Evolutionary conservation across 805 yeast species (phyloP).

Genomic region (Candida bentonensis): DNA sequence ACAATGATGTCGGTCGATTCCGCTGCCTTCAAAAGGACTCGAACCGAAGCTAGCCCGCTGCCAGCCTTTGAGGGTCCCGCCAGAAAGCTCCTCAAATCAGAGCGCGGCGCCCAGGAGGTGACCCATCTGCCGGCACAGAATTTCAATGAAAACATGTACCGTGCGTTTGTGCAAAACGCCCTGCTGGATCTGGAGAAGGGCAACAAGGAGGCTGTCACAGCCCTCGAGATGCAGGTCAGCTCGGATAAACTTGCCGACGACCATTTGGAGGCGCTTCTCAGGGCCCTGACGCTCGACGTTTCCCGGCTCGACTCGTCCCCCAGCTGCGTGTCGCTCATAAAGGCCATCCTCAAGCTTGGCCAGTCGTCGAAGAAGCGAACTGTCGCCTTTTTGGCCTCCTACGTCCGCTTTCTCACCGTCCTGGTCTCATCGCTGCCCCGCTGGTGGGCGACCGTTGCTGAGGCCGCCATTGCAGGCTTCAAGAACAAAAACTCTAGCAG

Average conservation of each 20-base stretch:
- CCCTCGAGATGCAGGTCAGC: background rate
- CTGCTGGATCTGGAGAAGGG: background rate
- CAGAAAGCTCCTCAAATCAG: background rate
- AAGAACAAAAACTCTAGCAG: slow-evolving; percentile 19
- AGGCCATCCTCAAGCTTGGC: slow-evolving; percentile 43
- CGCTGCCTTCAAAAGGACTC: background rate
- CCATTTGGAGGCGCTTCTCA: slow-evolving; percentile 43
- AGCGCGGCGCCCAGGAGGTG: background rate
- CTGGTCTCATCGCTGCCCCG: slow-evolving; percentile 77
- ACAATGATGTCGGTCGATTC: background rate
- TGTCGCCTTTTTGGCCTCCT: slow-evolving; percentile 32
- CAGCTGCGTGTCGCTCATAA: slow-evolving; percentile 37
- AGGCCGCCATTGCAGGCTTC: slow-evolving; percentile 53
- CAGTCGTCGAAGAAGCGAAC: slow-evolving; percentile 40
- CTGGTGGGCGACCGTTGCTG: slow-evolving; percentile 78
- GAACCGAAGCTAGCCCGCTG: background rate
- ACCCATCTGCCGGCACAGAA: background rate
- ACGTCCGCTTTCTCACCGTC: slow-evolving; percentile 60
- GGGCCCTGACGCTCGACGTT: slow-evolving; percentile 46
- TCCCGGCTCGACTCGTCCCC: slow-evolving; percentile 45
- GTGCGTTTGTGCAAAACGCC: background rate
- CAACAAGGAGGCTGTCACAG: background rate
- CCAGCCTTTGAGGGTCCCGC: background rate
- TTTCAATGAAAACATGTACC: background rate
- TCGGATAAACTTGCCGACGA: slow-evolving; percentile 8